phyloP scores from a whole-genome alignment of 2,329 filamentous ascomycete genomes.

The Talaromyces amestolkiae region DNA sequence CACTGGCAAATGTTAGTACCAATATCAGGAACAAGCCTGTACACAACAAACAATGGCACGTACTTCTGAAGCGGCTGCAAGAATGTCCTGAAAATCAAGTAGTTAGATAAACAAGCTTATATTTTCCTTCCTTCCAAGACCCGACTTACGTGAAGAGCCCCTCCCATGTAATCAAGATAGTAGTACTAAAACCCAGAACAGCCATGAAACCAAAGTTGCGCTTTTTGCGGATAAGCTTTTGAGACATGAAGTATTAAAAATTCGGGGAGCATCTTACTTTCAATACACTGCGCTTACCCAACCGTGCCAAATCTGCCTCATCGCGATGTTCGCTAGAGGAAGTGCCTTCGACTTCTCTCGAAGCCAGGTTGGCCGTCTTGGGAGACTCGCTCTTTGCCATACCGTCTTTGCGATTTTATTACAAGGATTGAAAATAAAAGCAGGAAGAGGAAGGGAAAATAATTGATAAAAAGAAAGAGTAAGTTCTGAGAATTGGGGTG shows the following conservation, averaged over 20 bases:
- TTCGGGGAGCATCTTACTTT: constrained; percentile 1
- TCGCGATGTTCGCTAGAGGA: constrained; percentile 9
- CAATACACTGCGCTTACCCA: constrained; percentile 8
- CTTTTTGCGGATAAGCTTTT: neutral
- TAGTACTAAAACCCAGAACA: constrained; percentile 8
- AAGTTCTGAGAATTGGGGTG: neutral
- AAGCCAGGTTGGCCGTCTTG: constrained; percentile 7
- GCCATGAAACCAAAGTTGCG: constrained; percentile 13
- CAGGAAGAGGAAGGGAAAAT: neutral
- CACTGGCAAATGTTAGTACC: neutral
- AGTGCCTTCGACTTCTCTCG: constrained; percentile 7
- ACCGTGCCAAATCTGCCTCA: neutral
- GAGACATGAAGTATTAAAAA: neutral
- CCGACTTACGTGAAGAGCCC: constrained; percentile 1
- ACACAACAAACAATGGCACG: neutral
- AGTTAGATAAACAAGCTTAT: neutral
- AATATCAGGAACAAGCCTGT: neutral
- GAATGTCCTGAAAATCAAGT: neutral
- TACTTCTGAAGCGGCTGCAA: constrained; percentile 8
- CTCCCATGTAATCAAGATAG: constrained; percentile 14
- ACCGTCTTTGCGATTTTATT: neutral
- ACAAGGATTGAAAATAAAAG: neutral
- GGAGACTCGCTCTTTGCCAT: constrained; percentile 10
- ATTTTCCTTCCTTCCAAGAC: neutral
- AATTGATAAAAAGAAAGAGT: neutral